Evolutionary conservation across 2,329 filamentous ascomycete genomes (phyloP), one percentile per base, ranked within the genome.

Genomic region (Pestalotiopsis sp.): DNA sequence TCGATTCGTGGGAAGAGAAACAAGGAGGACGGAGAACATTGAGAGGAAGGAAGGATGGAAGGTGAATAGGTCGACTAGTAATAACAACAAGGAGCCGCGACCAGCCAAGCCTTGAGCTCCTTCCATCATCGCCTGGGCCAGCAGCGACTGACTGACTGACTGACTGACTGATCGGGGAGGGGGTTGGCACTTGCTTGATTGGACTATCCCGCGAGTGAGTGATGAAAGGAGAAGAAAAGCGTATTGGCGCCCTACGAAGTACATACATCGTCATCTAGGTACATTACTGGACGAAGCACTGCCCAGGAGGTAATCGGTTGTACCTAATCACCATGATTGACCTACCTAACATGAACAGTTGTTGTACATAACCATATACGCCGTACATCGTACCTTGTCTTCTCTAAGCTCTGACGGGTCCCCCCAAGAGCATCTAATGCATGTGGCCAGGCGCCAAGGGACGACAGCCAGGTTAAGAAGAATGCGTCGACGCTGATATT

Each of bases 11-110:
- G 45, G 17, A 17, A 7, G 17, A 23, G 45, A 4, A n/a, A 20
- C 14, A 52, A 11, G 20, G 17, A 52, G 20, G 45, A 52, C 56
- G 63, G 61, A 49, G 52, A 63, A 66, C 65, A 62, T 71, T 25
- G 71, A 70, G 67, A 69, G 68, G 60, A 67, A 69, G 67, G 65
- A 70, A 69, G 66, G 69, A 71, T 72, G 68, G 72, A 62, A 69
- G 69, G 64, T 20, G 25, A 66, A 52, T 23, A 52, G 45, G 9
- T n/a, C 17, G 20, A 27, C n/a, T 63, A 63, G 17, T 36, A 31
- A 31, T 17, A 36, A 23, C n/a, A 23, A 20, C 17, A 12, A 65
- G 38, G n/a, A 36, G 45, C 31, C 31, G 31, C 31, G 31, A 36
- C 31, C 31, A 45, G 41, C 12, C 13, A 14, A 17, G 41, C 41